Evolutionary conservation across 768 basidiomycete genomes (phyloP).

Genomic region (Boletellus ananiceps): DNA sequence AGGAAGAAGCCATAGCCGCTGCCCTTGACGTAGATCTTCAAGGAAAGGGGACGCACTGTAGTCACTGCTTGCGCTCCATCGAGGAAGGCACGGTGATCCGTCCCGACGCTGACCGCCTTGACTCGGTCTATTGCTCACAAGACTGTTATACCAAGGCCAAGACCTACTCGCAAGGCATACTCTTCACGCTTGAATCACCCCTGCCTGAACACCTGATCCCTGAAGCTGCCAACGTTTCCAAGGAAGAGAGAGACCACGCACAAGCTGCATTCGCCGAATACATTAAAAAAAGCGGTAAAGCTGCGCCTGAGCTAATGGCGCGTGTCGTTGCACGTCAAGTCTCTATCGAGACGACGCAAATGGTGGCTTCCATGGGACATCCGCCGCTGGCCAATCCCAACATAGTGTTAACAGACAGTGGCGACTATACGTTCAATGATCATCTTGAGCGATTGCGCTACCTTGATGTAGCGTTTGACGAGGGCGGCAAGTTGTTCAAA

Average conservation of each 20-base stretch:
- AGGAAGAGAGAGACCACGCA: slow-evolving; percentile 49
- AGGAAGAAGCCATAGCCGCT: slow-evolving; percentile 75
- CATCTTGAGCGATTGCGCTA: slow-evolving; percentile 74
- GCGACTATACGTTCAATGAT: slow-evolving; percentile 63
- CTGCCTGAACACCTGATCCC: slow-evolving; percentile 44
- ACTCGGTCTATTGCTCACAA: slow-evolving; percentile 68
- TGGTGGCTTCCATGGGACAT: slow-evolving; percentile 33
- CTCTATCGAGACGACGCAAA: slow-evolving; percentile 55
- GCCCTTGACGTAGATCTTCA: slow-evolving; percentile 71
- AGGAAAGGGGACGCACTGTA: slow-evolving; percentile 62
- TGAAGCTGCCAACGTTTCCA: slow-evolving; percentile 28
- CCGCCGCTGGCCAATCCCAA: slow-evolving; percentile 10
- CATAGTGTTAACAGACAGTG: slow-evolving; percentile 36
- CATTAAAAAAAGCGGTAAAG: slow-evolving; percentile 44
- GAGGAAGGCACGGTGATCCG: slow-evolving; percentile 42
- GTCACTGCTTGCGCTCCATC: slow-evolving; percentile 65
- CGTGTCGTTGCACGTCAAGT: slow-evolving; percentile 73
- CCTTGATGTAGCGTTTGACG: slow-evolving; percentile 49
- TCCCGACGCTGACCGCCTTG: slow-evolving; percentile 47
- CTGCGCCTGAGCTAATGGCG: slow-evolving; percentile 56
- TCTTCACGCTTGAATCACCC: slow-evolving; percentile 64
- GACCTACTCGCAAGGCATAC: slow-evolving; percentile 58
- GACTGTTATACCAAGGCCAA: slow-evolving; percentile 55
- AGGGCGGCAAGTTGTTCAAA: slow-evolving; percentile 48
- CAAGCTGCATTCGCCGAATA: slow-evolving; percentile 57